Evolutionary conservation across 306 rosid species (phyloP), one percentile per base, ranked within the genome.

Genomic region (Fragaria vesca): DNA sequence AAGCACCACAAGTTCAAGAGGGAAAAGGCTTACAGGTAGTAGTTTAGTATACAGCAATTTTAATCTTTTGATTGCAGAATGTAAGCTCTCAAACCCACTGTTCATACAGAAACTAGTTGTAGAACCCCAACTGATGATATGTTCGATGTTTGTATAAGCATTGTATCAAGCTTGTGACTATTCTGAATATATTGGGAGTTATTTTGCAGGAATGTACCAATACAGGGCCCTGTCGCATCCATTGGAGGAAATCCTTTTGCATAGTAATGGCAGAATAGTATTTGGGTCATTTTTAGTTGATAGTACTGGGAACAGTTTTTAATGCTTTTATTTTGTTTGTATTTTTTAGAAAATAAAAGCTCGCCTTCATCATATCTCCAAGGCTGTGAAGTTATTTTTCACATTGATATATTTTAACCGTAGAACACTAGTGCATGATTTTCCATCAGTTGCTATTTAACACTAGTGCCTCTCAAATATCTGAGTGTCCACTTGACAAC

Each of bases 211-310:
- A 90, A 80, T 58, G 86, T 86, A 58, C 80, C 89, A 26, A 43
- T 88, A 28, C 91, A 81, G 16, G 97, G 91, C 62, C 83, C 90
- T 20, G 91, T 89, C 67, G 89, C 92, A 46, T 83, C 98, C 0
- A 17, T 89, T 6, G 96, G 97, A 80, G 94, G 97, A 67, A 94
- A 94, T 83, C 98, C 96, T 70, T 94, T 94, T 76, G 94, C 94
- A n/a, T 94, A 90, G 88, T 70, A 40, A 3, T 80, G 78, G 83
- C 65, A 78, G 46, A 48, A n/a, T 57, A 61, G 63, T 32, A 8
- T 63, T 20, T 12, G 50, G 17, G 18, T 24, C 55, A 15, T 57
- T 55, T 28, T 50, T 47, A 6, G 38, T 74, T 58, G 77, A 32
- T 58, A 15, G 38, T 73, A 12, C 12, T 28, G 46, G 46, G 38